Conservation (phyloP, 1,139 yeast genomes). For the Meyerozyma elateridarum region DNA sequence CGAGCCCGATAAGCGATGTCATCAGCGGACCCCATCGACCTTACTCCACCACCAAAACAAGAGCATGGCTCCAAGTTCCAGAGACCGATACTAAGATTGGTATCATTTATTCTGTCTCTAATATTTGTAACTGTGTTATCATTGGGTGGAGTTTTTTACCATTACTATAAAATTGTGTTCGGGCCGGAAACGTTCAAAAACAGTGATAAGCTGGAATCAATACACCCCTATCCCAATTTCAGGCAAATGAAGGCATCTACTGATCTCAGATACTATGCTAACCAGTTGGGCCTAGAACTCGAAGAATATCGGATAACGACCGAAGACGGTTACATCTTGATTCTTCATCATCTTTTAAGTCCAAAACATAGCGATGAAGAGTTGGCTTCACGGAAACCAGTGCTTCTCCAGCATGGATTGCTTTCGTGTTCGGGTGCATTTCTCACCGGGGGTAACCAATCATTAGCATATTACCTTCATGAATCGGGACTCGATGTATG, state of each 20-base stretch:
- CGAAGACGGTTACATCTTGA: constrained; percentile 71
- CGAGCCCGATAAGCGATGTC: neutral
- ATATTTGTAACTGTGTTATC: constrained; percentile 1
- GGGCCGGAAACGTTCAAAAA: no score
- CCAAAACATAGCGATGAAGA: constrained; percentile 35
- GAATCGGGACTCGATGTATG: constrained; percentile 80
- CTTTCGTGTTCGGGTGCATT: constrained; percentile 84
- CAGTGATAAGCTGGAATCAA: constrained; percentile 2
- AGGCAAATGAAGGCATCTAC: neutral
- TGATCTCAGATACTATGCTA: constrained; percentile 63
- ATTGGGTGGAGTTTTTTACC: neutral
- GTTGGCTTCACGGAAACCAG: constrained; percentile 44
- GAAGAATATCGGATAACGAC: constrained; percentile 61
- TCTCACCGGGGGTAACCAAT: constrained; percentile 70
- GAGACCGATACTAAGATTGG: neutral
- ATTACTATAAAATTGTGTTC: neutral
- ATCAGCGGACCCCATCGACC: neutral
- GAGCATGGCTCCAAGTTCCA: constrained; percentile 1
- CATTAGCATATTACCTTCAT: constrained; percentile 62
- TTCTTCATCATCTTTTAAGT: constrained; percentile 59
- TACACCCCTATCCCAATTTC: neutral
- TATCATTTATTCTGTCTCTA: neutral
- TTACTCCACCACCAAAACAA: neutral
- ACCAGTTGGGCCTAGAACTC: constrained; percentile 54
- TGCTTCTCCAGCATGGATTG: constrained; percentile 78